Evolutionary conservation across 2,329 filamentous ascomycete genomes (phyloP), one percentile per base, ranked within the genome.

Genomic region (Pyricularia grisea): DNA sequence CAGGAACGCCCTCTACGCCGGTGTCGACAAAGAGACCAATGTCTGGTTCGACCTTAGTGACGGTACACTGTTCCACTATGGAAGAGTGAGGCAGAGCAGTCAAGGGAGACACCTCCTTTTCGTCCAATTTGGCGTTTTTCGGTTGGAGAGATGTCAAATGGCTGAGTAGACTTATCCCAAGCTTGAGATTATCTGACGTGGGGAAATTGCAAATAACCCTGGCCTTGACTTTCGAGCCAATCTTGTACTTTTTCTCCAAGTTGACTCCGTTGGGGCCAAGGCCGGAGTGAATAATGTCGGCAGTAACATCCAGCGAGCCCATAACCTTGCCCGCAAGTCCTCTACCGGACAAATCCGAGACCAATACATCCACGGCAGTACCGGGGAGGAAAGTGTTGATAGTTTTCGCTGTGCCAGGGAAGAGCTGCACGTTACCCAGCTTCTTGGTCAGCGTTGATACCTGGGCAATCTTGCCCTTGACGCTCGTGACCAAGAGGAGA

Each of bases 311-410:
- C 28, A 99, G 81, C 76, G 94, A 88, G 20, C 95, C 96, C 85
- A 99, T 91, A 64, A 98, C 87, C 78, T 97, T 97, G 74, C 95
- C 95, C 66, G 87, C 83, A 70, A 99, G 80, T n/a, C 95, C 95
- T 72, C 86, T 88, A 14, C 85, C 79, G 12, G 89, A 88, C 17
- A 91, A 87, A 65, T 95, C 91, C 2, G 92, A 90, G 55, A 99
- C 81, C 66, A 98, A 83, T 12, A 97, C 84, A 73, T 97, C 93
- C 50, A 93, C 92, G 6, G 90, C 89, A n/a, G 93, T 95, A 72
- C 95, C 96, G 1, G 96, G 95, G 7, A 97, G 85, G 79, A 97
- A 97, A 7, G 92, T 87, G 77, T 94, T 93, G 75, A 99, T 91
- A 0, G 92, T 96, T 10, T 93, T 93, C 0, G 94, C 94, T 60